Evolutionary conservation across 805 yeast species (phyloP).

Genomic region (Peterozyma xylosa): DNA sequence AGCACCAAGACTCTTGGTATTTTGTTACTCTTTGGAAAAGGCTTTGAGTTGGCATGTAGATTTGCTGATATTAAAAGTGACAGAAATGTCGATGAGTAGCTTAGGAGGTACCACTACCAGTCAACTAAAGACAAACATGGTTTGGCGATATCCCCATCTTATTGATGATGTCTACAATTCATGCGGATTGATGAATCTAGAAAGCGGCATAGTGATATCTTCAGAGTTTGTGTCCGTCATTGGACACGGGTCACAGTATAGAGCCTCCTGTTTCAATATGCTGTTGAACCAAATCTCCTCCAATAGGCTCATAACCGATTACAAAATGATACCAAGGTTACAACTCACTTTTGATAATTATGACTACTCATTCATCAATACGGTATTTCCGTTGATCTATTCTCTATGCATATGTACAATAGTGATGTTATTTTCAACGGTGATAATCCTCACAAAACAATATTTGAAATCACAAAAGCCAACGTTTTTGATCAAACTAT

Average conservation of each 20-base stretch:
- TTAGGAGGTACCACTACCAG: too few species aligned
- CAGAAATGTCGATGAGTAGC: too few species aligned
- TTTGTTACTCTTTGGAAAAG: too few species aligned
- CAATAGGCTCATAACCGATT: slow-evolving; percentile 7
- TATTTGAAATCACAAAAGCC: slow-evolving; percentile 45
- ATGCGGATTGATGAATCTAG: background rate
- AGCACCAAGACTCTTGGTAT: too few species aligned
- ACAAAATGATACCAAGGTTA: slow-evolving; percentile 33
- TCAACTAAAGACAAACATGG: too few species aligned
- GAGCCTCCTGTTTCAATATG: background rate
- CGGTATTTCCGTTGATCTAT: slow-evolving; percentile 56
- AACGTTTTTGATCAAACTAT: slow-evolving; percentile 38
- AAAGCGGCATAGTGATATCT: slow-evolving; percentile 4
- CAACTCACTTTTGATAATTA: slow-evolving; percentile 41
- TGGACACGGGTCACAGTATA: background rate
- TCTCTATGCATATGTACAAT: slow-evolving; percentile 60
- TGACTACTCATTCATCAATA: slow-evolving; percentile 23
- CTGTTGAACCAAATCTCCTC: background rate
- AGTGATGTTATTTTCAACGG: slow-evolving; percentile 52
- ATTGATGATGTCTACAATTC: slow-evolving; percentile 1
- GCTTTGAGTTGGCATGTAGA: too few species aligned
- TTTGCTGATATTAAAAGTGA: too few species aligned
- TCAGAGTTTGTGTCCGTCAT: slow-evolving; percentile 2
- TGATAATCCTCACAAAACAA: slow-evolving; percentile 58
- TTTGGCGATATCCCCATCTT: slow-evolving; percentile 8